Conservation (phyloP, 1,284 basidiomycete species). For the Hortiboletus rubellus region DNA sequence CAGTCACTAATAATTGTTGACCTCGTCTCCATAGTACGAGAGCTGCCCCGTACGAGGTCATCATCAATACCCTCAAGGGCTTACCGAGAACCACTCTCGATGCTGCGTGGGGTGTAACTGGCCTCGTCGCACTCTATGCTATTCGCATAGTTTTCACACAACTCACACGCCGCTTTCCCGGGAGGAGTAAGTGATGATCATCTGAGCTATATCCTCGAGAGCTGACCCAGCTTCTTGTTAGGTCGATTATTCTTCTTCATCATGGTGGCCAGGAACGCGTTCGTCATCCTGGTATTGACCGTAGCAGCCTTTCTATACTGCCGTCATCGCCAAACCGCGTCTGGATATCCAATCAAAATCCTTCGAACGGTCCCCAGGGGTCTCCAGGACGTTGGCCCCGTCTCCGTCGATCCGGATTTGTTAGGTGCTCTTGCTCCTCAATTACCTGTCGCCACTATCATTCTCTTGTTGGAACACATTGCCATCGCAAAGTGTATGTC, state of each 20-base stretch:
- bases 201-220: neutral
- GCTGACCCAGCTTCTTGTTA: constrained; percentile 26
- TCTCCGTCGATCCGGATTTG: constrained; percentile 64
- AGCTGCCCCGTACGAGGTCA: constrained; percentile 81
- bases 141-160: constrained; percentile 69
- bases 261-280: constrained; percentile 81
- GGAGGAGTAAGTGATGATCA: constrained; percentile 46
- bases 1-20: neutral
- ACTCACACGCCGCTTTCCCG: constrained; percentile 67
- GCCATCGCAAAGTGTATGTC: constrained; percentile 84
- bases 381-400: constrained; percentile 75
- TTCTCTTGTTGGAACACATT: constrained; percentile 95
- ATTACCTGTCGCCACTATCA: constrained; percentile 91
- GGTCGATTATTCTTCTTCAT: constrained; percentile 89
- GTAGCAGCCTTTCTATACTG: constrained; percentile 84
- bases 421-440: constrained; percentile 73
- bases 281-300: constrained; percentile 84
- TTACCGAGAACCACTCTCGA: constrained; percentile 74
- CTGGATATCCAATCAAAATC: constrained; percentile 85
- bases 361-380: constrained; percentile 83
- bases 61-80: constrained; percentile 90
- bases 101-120: constrained; percentile 88
- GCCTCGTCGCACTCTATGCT: constrained; percentile 71
- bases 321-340: constrained; percentile 55
- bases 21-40: constrained; percentile 61